A percentile compares a stretch with the other conserved stretches of the same genome.
Conservation (phyloP, 805 yeast species). For the Brettanomyces anomalus region DNA sequence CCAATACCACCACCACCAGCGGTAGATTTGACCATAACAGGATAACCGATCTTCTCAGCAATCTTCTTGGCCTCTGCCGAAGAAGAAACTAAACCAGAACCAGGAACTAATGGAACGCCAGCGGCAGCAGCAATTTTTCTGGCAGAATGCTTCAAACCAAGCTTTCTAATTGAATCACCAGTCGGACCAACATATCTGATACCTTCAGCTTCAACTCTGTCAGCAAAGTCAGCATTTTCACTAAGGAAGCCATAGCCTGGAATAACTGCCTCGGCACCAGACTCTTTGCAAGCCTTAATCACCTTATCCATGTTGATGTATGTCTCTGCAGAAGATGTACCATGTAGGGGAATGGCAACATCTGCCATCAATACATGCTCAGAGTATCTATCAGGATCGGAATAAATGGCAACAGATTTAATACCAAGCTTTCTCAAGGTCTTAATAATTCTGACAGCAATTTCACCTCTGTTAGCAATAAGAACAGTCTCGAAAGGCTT, state of each 20-base stretch:
- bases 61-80: conserved; percentile 67
- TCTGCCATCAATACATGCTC: conserved; percentile 83
- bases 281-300: conserved; percentile 70
- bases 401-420: conserved; percentile 77
- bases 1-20: conserved; percentile 99
- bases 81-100: conserved; percentile 71
- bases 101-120: conserved; percentile 97
- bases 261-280: conserved; percentile 89
- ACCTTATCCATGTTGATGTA: conserved; percentile 82
- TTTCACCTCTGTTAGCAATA: conserved; percentile 96
- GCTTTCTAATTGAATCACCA: conserved; percentile 82
- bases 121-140: conserved; percentile 87
- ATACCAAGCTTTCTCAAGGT: conserved; percentile 78
- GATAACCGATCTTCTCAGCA: conserved; percentile 73
- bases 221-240: conserved; percentile 94
- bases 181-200: conserved; percentile 94
- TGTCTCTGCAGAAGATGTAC: conserved; percentile 83
- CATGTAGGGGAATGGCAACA: conserved; percentile 68
- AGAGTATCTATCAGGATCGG: conserved; percentile 84
- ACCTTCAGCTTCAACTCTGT: conserved; percentile 73
- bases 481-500: conserved; percentile 78
- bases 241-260: conserved; percentile 97
- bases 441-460: conserved; percentile 88
- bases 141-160: conserved; percentile 95
- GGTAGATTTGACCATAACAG: conserved; percentile 93